Conservation (phyloP, 192 early-diverging fungal genomes). For the Funneliformis mosseae region DNA sequence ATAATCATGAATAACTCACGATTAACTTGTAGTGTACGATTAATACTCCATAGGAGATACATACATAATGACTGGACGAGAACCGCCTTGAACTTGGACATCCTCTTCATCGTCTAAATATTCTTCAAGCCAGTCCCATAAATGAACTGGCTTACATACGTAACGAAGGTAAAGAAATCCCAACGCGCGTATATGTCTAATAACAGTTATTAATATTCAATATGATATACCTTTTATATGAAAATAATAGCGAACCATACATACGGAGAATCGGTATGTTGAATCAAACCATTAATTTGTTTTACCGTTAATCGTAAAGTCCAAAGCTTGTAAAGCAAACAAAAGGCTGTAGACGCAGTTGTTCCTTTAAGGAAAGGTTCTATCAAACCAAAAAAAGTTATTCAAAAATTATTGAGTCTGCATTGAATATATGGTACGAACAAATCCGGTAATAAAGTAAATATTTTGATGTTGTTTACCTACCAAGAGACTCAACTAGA, state of each 20-base stretch:
- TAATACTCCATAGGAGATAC: slow-evolving; percentile 28
- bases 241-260: slow-evolving; percentile 17
- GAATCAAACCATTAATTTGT: slow-evolving; percentile 77
- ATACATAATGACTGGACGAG: slow-evolving; percentile 49
- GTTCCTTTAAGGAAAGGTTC: slow-evolving; percentile 82
- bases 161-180: slow-evolving; percentile 84
- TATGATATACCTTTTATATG: background rate
- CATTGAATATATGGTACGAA: background rate
- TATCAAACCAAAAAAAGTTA: slow-evolving; percentile 28
- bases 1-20: slow-evolving; percentile 15
- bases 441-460: slow-evolving; percentile 22
- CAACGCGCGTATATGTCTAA: slow-evolving; percentile 72
- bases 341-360: slow-evolving; percentile 79
- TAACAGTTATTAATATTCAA: background rate
- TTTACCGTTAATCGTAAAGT: slow-evolving; percentile 73
- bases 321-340: slow-evolving; percentile 84
- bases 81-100: slow-evolving; percentile 58
- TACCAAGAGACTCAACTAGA: slow-evolving; percentile 44
- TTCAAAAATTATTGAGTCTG: slow-evolving; percentile 15
- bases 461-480: slow-evolving; percentile 18
- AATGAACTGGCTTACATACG: slow-evolving; percentile 70
- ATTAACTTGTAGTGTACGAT: slow-evolving; percentile 19
- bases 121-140: slow-evolving; percentile 80
- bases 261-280: slow-evolving; percentile 77
- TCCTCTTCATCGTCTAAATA: slow-evolving; percentile 84